A percentile compares a stretch with the other conserved stretches of the same genome.
phyloP scores from a whole-genome alignment of 495 filamentous ascomycete species.

The Lophiotrema nucula region DNA sequence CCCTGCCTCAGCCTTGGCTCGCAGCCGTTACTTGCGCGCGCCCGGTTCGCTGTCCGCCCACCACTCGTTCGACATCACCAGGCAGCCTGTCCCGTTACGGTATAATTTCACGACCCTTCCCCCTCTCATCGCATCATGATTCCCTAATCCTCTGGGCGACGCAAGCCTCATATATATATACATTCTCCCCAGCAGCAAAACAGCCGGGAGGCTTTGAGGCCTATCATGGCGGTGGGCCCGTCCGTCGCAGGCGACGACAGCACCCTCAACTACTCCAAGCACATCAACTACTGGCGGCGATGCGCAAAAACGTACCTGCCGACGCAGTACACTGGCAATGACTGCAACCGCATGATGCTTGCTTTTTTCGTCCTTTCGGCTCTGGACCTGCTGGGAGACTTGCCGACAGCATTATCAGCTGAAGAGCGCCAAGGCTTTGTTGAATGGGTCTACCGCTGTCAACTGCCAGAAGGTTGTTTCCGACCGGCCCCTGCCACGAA shows the following conservation, averaged over 20 bases:
- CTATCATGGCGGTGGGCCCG: too few relatives aligned
- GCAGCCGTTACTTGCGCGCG: neutral
- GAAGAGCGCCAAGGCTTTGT: conserved; percentile 61
- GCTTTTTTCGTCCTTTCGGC: conserved; percentile 84
- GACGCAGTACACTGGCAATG: conserved; percentile 74
- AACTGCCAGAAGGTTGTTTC: conserved; percentile 75
- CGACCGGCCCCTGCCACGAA: conserved; percentile 72
- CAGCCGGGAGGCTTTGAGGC: too few relatives aligned
- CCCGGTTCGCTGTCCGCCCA: neutral
- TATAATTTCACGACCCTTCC: neutral
- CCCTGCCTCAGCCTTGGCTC: conserved; percentile 15
- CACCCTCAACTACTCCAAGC: conserved; percentile 59
- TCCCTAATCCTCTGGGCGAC: neutral
- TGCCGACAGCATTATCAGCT: conserved; percentile 54
- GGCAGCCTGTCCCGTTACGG: neutral
- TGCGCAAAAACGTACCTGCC: conserved; percentile 83
- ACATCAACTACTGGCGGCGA: conserved; percentile 90
- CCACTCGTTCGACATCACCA: neutral
- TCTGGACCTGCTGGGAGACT: conserved; percentile 71
- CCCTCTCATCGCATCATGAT: neutral
- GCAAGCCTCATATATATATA: too few relatives aligned
- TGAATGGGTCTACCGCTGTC: conserved; percentile 73
- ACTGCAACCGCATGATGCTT: conserved; percentile 84
- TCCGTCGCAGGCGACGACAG: conserved; percentile 10
- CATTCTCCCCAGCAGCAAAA: too few relatives aligned